Evolutionary conservation across 768 basidiomycete genomes (phyloP), one percentile per base, ranked within the genome.

Genomic region (Rubroboletus satanas): DNA sequence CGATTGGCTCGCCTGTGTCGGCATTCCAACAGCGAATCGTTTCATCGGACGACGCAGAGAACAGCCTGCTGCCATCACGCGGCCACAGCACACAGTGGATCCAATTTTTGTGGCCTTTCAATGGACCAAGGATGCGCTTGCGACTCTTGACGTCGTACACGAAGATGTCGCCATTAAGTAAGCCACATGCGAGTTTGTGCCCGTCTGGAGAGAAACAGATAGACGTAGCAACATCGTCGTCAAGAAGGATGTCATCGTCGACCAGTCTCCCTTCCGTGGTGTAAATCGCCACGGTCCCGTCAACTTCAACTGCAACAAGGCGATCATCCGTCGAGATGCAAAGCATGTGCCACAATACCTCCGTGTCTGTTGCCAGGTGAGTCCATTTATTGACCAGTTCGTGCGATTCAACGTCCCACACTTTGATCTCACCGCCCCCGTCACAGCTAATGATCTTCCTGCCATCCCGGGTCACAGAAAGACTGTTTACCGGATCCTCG

Each of bases 21-120:
- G 45, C 8, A 12, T 51, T 18, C 63, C 62, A 64, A 10, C 49
- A 52, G 9, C 41, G 43, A 39, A 58, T 61, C 0, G 49, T 43
- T 15, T 51, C 10, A 18, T 49, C 23, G 4, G 1, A 0, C 0
- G 48, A 51, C 2, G 5, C 14, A 29, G 59, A 54, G 45, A 54
- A 61, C 12, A 64, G 18, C 4, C 7, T 50, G 32, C 23, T 51
- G 6, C 62, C 59, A 35, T 61, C 59, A 4, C 0, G 46, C 12
- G 63, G 55, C 62, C 63, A 26, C 26, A 26, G 5, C 26, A 26
- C 26, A 26, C 5, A 5, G 26, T 9, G 1, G 18, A 46, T 38
- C 4, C 1, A 2, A 2, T 10, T 3, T 1, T 8, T 12, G 28
- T 46, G 54, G 35, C 43, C 43, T 9, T 21, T 14, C 5, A 41